A percentile compares a stretch with the other conserved stretches of the same genome.
These are phyloP conservation scores for Kodamaea suecica DNA, from an alignment of 1,139 yeast genomes.

Conservation along the genomic window DNA sequence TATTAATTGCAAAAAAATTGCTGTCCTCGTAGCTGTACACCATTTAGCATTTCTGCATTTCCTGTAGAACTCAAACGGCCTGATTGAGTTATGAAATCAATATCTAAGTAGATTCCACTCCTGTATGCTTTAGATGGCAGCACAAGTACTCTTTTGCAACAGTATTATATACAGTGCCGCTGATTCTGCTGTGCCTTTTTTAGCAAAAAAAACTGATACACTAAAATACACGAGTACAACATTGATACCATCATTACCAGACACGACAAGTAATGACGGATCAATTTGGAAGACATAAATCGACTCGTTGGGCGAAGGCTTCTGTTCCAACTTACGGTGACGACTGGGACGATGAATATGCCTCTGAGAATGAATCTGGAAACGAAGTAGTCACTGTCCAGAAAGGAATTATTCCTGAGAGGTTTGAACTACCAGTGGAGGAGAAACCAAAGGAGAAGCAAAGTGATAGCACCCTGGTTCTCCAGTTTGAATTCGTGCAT, in stretches of 20 bases:
- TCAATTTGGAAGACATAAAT: slow-evolving; percentile 52
- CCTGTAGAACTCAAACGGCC: too few species aligned
- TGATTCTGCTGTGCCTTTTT: too few species aligned
- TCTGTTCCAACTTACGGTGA: slow-evolving; percentile 58
- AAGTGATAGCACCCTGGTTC: slow-evolving; percentile 1
- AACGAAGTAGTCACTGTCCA: slow-evolving; percentile 2
- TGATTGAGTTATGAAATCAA: too few species aligned
- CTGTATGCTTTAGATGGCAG: too few species aligned
- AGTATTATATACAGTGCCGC: too few species aligned
- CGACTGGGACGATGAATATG: slow-evolving; percentile 51
- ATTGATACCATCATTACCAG: too few species aligned
- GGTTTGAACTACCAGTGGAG: slow-evolving; percentile 1
- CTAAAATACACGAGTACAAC: background rate
- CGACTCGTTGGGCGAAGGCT: slow-evolving; percentile 65
- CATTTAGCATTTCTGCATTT: too few species aligned
- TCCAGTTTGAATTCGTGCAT: slow-evolving; percentile 3
- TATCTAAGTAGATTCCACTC: too few species aligned
- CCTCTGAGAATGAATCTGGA: slow-evolving; percentile 21
- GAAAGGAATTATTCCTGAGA: slow-evolving; percentile 1
- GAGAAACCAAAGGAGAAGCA: slow-evolving; percentile 5
- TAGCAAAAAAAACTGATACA: background rate
- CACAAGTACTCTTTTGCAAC: too few species aligned
- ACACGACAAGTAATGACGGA: too few species aligned
- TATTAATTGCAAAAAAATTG: too few species aligned
- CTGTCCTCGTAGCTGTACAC: too few species aligned